phyloP scores from a whole-genome alignment of 441 rosid genomes.

The Isatis lusitanica region DNA sequence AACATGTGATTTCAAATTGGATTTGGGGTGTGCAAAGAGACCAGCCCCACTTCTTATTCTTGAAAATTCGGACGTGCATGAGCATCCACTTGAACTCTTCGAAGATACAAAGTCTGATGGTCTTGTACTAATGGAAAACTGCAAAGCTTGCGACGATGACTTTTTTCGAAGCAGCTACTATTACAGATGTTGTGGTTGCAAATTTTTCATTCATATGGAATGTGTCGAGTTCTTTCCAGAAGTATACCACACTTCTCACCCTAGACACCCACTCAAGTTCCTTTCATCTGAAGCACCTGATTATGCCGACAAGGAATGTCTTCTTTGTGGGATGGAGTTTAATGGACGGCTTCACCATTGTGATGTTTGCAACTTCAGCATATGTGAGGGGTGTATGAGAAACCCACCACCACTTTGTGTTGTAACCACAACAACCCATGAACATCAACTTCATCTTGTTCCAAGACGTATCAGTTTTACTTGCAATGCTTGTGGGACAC shows the following conservation, averaged over 20 bases:
- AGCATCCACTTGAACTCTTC: neutral
- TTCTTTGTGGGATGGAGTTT: neutral
- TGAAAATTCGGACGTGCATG: neutral
- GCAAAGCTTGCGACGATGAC: no score
- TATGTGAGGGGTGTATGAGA: no score
- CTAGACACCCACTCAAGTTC: neutral
- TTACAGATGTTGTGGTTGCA: no score
- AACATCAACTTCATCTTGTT: constrained; percentile 14
- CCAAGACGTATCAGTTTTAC: neutral
- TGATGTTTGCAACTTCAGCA: no score
- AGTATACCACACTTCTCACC: constrained; percentile 3
- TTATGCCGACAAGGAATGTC: neutral
- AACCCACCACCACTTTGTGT: neutral
- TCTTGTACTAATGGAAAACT: no score
- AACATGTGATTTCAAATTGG: neutral
- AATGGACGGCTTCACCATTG: neutral
- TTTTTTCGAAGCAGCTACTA: no score
- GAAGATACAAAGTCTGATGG: no score
- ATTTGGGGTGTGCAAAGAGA: neutral
- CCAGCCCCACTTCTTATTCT: neutral
- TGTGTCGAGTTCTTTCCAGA: no score
- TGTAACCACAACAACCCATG: neutral
- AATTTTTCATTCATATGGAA: no score
- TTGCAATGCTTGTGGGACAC: constrained; percentile 46
- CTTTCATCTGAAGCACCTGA: neutral